These are phyloP conservation scores for Dactylellina leptospora DNA, from an alignment of 2,329 filamentous ascomycete genomes.

Conservation along the genomic window DNA sequence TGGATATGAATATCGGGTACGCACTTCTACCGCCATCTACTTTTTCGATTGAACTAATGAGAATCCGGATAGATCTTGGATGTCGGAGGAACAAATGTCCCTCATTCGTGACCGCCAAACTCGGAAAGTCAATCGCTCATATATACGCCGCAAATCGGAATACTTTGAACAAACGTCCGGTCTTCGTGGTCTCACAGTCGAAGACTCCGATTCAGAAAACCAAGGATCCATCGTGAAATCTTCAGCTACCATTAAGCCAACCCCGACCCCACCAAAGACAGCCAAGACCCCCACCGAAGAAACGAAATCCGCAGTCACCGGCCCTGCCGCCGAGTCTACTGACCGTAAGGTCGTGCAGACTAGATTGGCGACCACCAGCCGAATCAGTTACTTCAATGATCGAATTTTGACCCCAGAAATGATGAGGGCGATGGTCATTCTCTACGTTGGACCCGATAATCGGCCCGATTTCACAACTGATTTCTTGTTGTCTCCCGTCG, in stretches of 20 bases:
- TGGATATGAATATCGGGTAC: constrained; percentile 91
- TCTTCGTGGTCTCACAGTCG: constrained; percentile 76
- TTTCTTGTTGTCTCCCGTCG: constrained; percentile 86
- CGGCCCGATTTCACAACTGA: constrained; percentile 92
- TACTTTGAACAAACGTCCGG: constrained; percentile 82
- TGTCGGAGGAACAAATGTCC: constrained; percentile 97
- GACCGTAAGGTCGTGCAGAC: constrained; percentile 68
- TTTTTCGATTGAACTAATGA: not conserved
- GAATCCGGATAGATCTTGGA: constrained; percentile 77
- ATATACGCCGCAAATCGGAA: constrained; percentile 79
- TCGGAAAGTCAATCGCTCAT: constrained; percentile 78
- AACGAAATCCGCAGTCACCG: constrained; percentile 40
- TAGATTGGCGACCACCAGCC: constrained; percentile 91
- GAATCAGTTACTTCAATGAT: constrained; percentile 98
- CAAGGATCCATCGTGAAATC: constrained; percentile 64
- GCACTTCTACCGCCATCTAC: not conserved
- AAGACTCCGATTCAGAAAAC: constrained; percentile 62
- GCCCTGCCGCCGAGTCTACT: constrained; percentile 55
- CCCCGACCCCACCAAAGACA: constrained; percentile 20
- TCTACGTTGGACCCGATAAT: constrained; percentile 93
- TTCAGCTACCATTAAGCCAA: constrained; percentile 65
- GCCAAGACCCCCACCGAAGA: constrained; percentile 25
- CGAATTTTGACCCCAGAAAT: constrained; percentile 94
- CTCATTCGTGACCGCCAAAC: constrained; percentile 84
- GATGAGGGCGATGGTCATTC: constrained; percentile 98